Percentiles rank a stretch among this genome's conserved stretches.
Evolutionary conservation across 2,329 filamentous ascomycete species (phyloP).

Genomic region (Diaporthe vexans): DNA sequence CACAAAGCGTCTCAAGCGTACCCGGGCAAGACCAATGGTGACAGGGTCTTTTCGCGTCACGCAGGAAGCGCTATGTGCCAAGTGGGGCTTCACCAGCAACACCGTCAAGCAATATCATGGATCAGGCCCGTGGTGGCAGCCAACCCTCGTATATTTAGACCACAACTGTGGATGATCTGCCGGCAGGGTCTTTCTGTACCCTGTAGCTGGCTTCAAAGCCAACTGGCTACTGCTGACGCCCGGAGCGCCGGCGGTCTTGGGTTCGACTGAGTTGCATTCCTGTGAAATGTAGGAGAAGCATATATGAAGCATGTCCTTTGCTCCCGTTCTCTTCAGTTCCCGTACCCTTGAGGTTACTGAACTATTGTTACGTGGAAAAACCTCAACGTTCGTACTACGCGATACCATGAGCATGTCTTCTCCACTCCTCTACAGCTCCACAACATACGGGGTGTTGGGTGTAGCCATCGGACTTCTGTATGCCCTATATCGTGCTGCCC

Average conservation of each 20-base stretch:
- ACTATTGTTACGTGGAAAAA: neutral
- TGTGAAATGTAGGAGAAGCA: neutral
- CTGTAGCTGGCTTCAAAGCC: neutral
- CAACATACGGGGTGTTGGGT: neutral
- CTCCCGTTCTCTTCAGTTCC: neutral
- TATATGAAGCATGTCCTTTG: neutral
- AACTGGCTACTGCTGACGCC: slow-evolving; percentile 16
- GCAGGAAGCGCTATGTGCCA: neutral
- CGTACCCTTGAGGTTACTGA: neutral
- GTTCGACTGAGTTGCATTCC: too few species aligned
- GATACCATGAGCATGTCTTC: slow-evolving; percentile 8
- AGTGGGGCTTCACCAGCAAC: neutral
- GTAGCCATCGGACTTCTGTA: slow-evolving; percentile 2
- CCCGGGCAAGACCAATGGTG: neutral
- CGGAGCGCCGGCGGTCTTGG: neutral
- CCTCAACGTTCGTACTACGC: neutral
- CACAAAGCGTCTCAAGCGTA: neutral
- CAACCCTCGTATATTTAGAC: neutral
- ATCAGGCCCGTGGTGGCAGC: neutral
- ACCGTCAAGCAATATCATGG: neutral
- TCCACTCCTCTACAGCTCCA: neutral
- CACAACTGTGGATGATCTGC: neutral
- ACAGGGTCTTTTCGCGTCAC: neutral
- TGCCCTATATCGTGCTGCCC: slow-evolving; percentile 36
- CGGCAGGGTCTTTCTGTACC: neutral